These are phyloP conservation scores for Capsicum chinense DNA, from an alignment of 257 asterid species.

Conservation along the genomic window DNA sequence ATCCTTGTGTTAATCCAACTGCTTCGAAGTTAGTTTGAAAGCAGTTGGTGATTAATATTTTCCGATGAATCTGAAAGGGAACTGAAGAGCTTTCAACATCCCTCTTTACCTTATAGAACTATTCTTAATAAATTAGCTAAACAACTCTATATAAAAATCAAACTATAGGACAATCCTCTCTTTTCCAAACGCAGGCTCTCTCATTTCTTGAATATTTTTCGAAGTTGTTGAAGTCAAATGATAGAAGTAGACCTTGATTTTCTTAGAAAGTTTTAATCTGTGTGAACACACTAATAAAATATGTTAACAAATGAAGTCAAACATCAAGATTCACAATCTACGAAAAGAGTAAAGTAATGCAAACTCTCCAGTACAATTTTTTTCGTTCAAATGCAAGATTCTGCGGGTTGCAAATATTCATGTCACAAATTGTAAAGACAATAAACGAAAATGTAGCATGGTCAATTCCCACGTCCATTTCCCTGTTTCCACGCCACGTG, in stretches of 20 bases:
- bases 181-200: background rate
- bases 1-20: no score
- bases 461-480: background rate
- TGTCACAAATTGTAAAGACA: slow-evolving; percentile 8
- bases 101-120: background rate
- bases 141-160: slow-evolving; percentile 4
- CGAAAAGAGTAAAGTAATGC: background rate
- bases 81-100: background rate
- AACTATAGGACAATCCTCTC: background rate
- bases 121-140: background rate
- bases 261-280: background rate
- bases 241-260: background rate
- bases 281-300: background rate
- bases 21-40: no score
- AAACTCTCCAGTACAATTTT: background rate
- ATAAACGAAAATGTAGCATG: slow-evolving; percentile 19
- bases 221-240: background rate
- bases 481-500: slow-evolving; percentile 14
- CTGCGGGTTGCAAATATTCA: slow-evolving; percentile 17
- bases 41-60: background rate
- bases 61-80: background rate
- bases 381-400: background rate
- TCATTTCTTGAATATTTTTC: background rate
- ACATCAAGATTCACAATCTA: slow-evolving; percentile 26
- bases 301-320: background rate